These are phyloP conservation scores for Chamaecrista fasciculata DNA, from an alignment of 306 rosid species.

Conservation along the genomic window DNA sequence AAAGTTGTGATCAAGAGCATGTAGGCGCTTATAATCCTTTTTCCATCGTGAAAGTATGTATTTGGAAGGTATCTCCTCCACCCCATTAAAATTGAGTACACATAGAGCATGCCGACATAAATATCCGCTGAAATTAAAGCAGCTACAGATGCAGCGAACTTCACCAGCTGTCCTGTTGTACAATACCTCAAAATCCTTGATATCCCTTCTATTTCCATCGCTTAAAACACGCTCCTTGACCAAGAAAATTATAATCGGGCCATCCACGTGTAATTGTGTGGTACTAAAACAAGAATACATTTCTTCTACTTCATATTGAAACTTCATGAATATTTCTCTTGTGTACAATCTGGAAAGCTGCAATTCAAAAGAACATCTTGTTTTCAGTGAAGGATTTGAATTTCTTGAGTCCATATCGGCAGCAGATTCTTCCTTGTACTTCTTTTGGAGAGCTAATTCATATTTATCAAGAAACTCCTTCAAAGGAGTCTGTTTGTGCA, in stretches of 20 bases:
- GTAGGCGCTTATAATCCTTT: slow-evolving; percentile 81
- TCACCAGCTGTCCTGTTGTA: slow-evolving; percentile 78
- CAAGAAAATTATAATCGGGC: slow-evolving; percentile 72
- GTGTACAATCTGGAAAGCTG: slow-evolving; percentile 86
- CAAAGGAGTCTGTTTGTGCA: slow-evolving; percentile 89
- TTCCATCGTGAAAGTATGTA: slow-evolving; percentile 78
- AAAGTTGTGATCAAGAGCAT: slow-evolving; percentile 46
- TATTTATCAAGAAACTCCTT: slow-evolving; percentile 96
- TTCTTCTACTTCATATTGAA: slow-evolving; percentile 90
- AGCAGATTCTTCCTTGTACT: slow-evolving; percentile 71
- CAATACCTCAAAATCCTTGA: slow-evolving; percentile 83
- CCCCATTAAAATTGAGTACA: slow-evolving; percentile 89
- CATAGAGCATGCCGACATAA: slow-evolving; percentile 84
- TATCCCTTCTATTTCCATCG: slow-evolving; percentile 72
- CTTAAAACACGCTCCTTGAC: slow-evolving; percentile 83
- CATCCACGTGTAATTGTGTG: slow-evolving; percentile 75
- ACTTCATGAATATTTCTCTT: slow-evolving; percentile 65
- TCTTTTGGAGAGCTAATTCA: slow-evolving; percentile 85
- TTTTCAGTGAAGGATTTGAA: slow-evolving; percentile 67
- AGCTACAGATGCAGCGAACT: slow-evolving; percentile 95
- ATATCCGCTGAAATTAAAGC: slow-evolving; percentile 83
- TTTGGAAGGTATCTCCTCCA: slow-evolving; percentile 79
- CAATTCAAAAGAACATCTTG: slow-evolving; percentile 85
- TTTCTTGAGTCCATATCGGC: slow-evolving; percentile 87
- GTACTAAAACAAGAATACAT: slow-evolving; percentile 92